Evolutionary conservation across 2,329 filamentous ascomycete species (phyloP).

Genomic region (Raffaelea albimanens): DNA sequence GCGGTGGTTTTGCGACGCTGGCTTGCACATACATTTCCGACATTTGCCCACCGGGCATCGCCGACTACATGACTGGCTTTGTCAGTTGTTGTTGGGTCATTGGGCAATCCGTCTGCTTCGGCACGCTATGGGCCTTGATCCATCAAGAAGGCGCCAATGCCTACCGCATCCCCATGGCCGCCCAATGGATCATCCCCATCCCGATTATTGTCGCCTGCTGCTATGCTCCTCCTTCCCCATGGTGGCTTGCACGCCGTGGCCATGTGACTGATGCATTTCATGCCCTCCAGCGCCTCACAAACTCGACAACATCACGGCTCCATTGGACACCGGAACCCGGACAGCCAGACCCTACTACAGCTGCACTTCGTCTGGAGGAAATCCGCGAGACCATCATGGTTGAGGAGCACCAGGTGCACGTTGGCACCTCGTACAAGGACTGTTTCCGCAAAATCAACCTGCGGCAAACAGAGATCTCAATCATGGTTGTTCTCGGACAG

Average conservation of each 20-base stretch:
- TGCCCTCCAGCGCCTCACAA: constrained; percentile 6
- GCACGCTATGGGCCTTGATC: constrained; percentile 12
- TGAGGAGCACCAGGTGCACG: constrained; percentile 37
- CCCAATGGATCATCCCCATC: constrained; percentile 13
- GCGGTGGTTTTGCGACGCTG: constrained; percentile 14
- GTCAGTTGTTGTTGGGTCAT: constrained; percentile 15
- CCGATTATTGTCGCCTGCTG: constrained; percentile 9
- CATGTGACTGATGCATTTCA: constrained; percentile 10
- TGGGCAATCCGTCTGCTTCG: constrained; percentile 11
- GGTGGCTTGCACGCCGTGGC: constrained; percentile 27
- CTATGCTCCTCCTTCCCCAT: constrained; percentile 13
- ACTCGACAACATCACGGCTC: background rate
- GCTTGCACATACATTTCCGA: constrained; percentile 15
- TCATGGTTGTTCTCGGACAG: constrained; percentile 22
- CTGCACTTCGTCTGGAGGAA: constrained; percentile 33
- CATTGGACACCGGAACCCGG: constrained; percentile 18
- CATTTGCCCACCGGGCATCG: constrained; percentile 11
- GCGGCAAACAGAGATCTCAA: constrained; percentile 45
- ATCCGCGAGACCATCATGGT: constrained; percentile 49
- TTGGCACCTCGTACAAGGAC: constrained; percentile 38
- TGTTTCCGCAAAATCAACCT: constrained; percentile 39
- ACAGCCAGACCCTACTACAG: constrained; percentile 27
- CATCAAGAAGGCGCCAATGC: constrained; percentile 8
- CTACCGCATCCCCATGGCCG: constrained; percentile 13
- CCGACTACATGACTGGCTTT: constrained; percentile 12